Conservation (phyloP, 2,329 filamentous ascomycete genomes). For the Penicillium sp. region DNA sequence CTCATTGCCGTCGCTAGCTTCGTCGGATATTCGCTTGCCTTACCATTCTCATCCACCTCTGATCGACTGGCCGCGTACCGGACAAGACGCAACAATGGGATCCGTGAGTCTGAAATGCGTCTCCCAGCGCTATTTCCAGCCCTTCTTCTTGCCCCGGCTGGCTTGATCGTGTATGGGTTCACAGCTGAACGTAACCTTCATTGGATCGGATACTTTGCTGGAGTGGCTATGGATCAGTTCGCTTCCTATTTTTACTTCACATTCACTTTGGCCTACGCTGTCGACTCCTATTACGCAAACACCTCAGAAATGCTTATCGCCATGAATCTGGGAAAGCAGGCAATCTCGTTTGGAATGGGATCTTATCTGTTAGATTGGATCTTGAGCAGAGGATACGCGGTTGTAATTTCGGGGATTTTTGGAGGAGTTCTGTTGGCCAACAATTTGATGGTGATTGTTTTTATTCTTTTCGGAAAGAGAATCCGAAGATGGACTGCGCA, state of each 20-base stretch:
- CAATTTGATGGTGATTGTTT: conserved; percentile 54
- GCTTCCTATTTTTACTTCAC: conserved; percentile 60
- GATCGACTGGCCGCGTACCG: conserved; percentile 45
- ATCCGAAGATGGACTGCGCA: conserved; percentile 52
- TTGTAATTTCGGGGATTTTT: conserved; percentile 58
- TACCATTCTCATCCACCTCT: conserved; percentile 51
- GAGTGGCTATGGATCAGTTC: conserved; percentile 55
- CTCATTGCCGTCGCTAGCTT: conserved; percentile 50
- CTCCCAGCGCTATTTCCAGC: conserved; percentile 40
- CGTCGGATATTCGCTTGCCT: conserved; percentile 44
- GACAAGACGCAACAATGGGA: conserved; percentile 43
- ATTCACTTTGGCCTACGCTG: conserved; percentile 63
- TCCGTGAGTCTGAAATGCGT: conserved; percentile 49
- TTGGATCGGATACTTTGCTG: conserved; percentile 53
- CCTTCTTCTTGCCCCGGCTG: conserved; percentile 37
- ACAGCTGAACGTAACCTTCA: conserved; percentile 38
- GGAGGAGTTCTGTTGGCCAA: conserved; percentile 54
- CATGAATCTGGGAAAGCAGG: conserved; percentile 62
- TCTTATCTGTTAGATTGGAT: conserved; percentile 58
- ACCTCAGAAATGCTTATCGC: conserved; percentile 66
- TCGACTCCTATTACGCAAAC: conserved; percentile 62
- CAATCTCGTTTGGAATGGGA: conserved; percentile 59
- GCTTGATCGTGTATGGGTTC: conserved; percentile 39
- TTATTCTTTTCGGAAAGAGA: conserved; percentile 56
- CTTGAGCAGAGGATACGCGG: conserved; percentile 52